Evolutionary conservation across 2,329 filamentous ascomycete species (phyloP), one percentile per base, ranked within the genome.

Genomic region (Kalaharituber pfeilii): DNA sequence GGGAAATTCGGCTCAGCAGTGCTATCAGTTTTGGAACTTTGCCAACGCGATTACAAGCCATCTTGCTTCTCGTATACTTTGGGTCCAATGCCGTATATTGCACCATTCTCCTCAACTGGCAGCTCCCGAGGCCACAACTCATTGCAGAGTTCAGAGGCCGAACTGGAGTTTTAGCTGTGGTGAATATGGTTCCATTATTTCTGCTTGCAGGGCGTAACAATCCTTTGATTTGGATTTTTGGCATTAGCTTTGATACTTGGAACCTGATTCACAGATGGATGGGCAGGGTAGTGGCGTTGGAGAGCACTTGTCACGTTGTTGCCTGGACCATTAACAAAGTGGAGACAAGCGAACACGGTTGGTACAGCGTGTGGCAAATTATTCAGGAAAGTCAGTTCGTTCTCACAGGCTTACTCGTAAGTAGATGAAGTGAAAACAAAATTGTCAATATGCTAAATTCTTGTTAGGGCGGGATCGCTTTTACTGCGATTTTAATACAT

Each of bases 161-260:
- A 55, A 84, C 84, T 5, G 91, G 91, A 53, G 83, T 82, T 7
- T 75, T 98, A 59, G 81, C 88, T 3, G 74, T 87, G 9, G 77
- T 94, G 64, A 98, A 95, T 70, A 84, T 96, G 78, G 79, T 98
- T 28, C 88, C 91, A 4, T 79, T 95, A 27, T 76, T 96, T 64
- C 77, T 96, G 60, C 78, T 96, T 55, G 87, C 88, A 11, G 81
- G 86, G 30, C 83, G 91, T 66, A 96, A 96, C 72, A 98, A 96
- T 70, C 86, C 86, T 7, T 73, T 95, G 50, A 95, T 96, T 65
- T 68, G 73, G 2, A 68, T 93, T 29, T 75, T 96, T 55, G 79
- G 82, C 63, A 82, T 96, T 67, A 89, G 85, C 67, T 98, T 95
- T 70, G 91, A 96, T 68, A 94, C 88, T 0, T 96, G 93, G 75